Evolutionary conservation across 2,329 filamentous ascomycete genomes (phyloP).

Genomic region (Fusarium sp.): DNA sequence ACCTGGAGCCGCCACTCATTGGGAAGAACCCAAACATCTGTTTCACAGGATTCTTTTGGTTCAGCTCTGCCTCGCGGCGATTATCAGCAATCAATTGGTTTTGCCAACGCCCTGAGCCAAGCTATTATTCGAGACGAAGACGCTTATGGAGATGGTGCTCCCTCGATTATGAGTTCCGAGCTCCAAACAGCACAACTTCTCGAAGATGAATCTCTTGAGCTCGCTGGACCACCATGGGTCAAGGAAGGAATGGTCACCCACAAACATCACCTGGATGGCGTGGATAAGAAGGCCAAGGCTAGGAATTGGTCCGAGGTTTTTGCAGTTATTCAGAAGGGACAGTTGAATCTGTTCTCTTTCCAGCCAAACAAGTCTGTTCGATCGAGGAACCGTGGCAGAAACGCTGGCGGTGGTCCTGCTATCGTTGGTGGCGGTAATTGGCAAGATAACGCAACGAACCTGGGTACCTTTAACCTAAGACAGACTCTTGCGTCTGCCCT

Average conservation of each 20-base stretch:
- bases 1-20: conserved; percentile 96
- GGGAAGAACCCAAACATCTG: conserved; percentile 89
- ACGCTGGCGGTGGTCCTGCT: conserved; percentile 65
- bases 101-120: conserved; percentile 95
- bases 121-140: conserved; percentile 94
- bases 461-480: conserved; percentile 88
- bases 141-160: conserved; percentile 64
- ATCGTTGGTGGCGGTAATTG: conserved; percentile 97
- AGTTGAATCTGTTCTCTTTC: conserved; percentile 95
- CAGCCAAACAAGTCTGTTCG: conserved; percentile 82
- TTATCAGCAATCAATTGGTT: conserved; percentile 96
- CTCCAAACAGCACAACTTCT: conserved; percentile 76
- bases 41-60: conserved; percentile 92
- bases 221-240: conserved; percentile 96
- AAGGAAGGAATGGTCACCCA: conserved; percentile 97
- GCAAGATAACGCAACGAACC: conserved; percentile 94
- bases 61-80: conserved; percentile 82
- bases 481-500: conserved; percentile 93
- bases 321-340: conserved; percentile 95
- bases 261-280: conserved; percentile 93
- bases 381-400: conserved; percentile 73
- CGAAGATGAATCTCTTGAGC: conserved; percentile 92
- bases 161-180: conserved; percentile 72
- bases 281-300: conserved; percentile 94
- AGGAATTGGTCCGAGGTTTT: conserved; percentile 96